phyloP scores from a whole-genome alignment of 768 basidiomycete species.

The Lentinula raphanica region DNA sequence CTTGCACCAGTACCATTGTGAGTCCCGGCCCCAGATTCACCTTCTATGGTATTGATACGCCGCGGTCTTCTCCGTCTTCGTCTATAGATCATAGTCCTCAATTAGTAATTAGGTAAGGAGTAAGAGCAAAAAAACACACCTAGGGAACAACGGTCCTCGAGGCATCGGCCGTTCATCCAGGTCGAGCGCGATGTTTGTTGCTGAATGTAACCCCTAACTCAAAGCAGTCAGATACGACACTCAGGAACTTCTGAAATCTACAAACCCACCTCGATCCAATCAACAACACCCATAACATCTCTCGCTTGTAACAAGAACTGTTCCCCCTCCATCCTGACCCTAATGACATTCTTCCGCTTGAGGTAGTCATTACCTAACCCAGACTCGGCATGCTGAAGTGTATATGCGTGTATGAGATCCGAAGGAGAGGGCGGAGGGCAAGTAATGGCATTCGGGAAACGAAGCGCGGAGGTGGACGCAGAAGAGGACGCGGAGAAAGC shows the following conservation, averaged over 20 bases:
- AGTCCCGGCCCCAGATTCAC: too few relatives aligned
- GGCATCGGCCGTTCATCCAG: slow-evolving; percentile 92
- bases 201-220: slow-evolving; percentile 85
- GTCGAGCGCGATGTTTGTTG: slow-evolving; percentile 87
- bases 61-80: slow-evolving; percentile 24
- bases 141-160: slow-evolving; percentile 78
- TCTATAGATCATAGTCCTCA: slow-evolving; percentile 10
- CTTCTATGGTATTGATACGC: slow-evolving; percentile 11
- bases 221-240: not conserved
- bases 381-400: slow-evolving; percentile 87
- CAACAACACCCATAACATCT: slow-evolving; percentile 79
- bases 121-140: slow-evolving; percentile 39
- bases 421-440: slow-evolving; percentile 38
- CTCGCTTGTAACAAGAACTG: slow-evolving; percentile 92
- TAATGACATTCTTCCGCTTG: slow-evolving; percentile 91
- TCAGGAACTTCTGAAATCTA: not conserved
- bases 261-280: slow-evolving; percentile 85
- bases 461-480: too few relatives aligned
- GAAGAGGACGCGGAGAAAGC: too few relatives aligned
- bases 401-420: slow-evolving; percentile 66
- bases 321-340: slow-evolving; percentile 89
- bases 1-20: not conserved
- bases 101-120: not conserved
- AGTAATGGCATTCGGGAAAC: slow-evolving; percentile 16
- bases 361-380: slow-evolving; percentile 92